Evolutionary conservation across 2,329 filamentous ascomycete genomes (phyloP).

Genomic region (Orbilia oligospora): DNA sequence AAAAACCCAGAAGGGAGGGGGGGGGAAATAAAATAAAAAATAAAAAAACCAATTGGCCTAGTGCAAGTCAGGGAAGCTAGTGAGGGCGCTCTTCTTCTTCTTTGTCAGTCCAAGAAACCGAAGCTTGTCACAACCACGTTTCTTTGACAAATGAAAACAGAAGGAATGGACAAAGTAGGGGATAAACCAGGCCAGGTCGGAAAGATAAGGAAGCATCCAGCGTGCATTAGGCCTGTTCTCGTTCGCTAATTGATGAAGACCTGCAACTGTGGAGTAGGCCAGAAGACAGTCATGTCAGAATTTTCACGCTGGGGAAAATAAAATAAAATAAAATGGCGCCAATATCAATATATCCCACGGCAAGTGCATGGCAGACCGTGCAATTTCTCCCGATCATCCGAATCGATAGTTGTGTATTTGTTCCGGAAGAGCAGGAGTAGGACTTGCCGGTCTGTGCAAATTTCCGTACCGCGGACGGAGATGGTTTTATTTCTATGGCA

Average conservation of each 20-base stretch:
- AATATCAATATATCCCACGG: constrained; percentile 43
- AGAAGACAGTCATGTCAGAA: constrained; percentile 19
- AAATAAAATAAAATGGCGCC: constrained; percentile 36
- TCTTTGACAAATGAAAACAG: constrained; percentile 52
- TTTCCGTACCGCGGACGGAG: constrained; percentile 57
- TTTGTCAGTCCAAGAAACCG: constrained; percentile 16
- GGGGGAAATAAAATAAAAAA: not conserved
- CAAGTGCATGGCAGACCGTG: constrained; percentile 21
- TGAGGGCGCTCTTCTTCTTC: constrained; percentile 26
- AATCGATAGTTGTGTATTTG: constrained; percentile 36
- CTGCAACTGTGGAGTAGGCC: constrained; percentile 17
- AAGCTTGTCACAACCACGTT: constrained; percentile 36
- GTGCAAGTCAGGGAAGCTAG: constrained; percentile 25
- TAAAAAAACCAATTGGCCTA: constrained; percentile 1
- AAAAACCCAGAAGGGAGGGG: too few species aligned
- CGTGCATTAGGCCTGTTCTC: constrained; percentile 37
- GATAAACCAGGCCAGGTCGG: constrained; percentile 32
- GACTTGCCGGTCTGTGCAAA: constrained; percentile 31
- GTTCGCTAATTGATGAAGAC: constrained; percentile 39
- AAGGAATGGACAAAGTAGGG: constrained; percentile 24
- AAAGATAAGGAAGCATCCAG: constrained; percentile 48
- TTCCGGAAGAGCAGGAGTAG: constrained; percentile 59
- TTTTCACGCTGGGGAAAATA: constrained; percentile 2
- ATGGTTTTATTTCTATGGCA: constrained; percentile 21
- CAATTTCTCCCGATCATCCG: constrained; percentile 60